Conservation (phyloP, 2,329 filamentous ascomycete genomes). For the Colletotrichum euphorbiae region DNA sequence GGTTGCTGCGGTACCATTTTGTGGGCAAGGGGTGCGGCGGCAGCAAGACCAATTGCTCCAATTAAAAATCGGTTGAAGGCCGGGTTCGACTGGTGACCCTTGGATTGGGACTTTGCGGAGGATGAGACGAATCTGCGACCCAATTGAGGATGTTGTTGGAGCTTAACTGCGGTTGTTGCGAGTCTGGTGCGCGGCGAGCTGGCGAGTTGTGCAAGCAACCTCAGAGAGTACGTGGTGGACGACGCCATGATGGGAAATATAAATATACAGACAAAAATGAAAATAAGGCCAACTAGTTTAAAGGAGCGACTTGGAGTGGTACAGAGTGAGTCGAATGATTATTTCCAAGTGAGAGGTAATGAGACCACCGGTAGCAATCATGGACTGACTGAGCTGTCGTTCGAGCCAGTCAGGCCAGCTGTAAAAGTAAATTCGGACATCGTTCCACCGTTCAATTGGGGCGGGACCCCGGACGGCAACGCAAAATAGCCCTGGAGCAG, state of each 20-base stretch:
- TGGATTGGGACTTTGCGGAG: conserved; percentile 35
- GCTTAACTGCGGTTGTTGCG: conserved; percentile 21
- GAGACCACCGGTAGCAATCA: conserved; percentile 33
- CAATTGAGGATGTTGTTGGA: conserved; percentile 25
- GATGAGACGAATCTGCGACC: conserved; percentile 38
- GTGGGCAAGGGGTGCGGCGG: conserved; percentile 66
- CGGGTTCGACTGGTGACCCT: conserved; percentile 29
- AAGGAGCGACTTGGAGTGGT: conserved; percentile 30
- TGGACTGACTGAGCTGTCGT: conserved; percentile 37
- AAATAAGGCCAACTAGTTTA: neutral
- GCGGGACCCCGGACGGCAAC: conserved; percentile 21
- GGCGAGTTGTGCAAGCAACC: conserved; percentile 36
- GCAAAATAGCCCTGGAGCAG: neutral
- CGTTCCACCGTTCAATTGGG: conserved; percentile 37
- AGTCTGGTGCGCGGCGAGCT: conserved; percentile 28
- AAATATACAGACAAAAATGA: conserved; percentile 21
- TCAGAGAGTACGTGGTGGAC: conserved; percentile 20
- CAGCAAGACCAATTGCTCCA: conserved; percentile 59
- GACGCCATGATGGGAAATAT: conserved; percentile 33
- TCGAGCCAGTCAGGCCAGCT: conserved; percentile 40
- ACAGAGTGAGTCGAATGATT: conserved; percentile 34
- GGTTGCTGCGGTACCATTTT: conserved; percentile 63
- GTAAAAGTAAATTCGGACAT: conserved; percentile 38
- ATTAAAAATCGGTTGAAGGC: conserved; percentile 39
- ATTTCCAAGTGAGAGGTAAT: conserved; percentile 28